Conservation (phyloP, 768 basidiomycete species). For the Naganishia friedmannii region DNA sequence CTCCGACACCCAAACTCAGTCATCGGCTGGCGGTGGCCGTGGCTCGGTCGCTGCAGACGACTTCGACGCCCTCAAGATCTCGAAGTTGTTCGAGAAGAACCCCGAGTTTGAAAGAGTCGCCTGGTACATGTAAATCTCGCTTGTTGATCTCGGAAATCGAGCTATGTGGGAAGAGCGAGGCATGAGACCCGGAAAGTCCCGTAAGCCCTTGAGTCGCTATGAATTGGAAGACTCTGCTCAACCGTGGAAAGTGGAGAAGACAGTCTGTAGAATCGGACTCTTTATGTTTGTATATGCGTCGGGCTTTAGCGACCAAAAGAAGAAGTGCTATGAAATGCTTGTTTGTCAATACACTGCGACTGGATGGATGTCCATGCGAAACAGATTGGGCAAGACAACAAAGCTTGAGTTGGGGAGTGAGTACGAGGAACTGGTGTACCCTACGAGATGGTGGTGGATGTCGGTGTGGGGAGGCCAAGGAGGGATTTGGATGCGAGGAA, state of each 20-base stretch:
- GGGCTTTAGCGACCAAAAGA: too few relatives aligned
- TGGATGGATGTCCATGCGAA: too few relatives aligned
- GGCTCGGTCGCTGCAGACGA: constrained; percentile 6
- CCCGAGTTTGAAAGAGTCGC: constrained; percentile 32
- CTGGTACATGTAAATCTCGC: constrained; percentile 19
- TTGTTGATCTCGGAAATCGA: neutral
- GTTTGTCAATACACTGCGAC: too few relatives aligned
- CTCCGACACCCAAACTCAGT: constrained; percentile 22
- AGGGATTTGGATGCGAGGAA: constrained; percentile 26
- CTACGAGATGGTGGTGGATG: constrained; percentile 19
- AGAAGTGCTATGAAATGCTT: neutral
- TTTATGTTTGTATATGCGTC: too few relatives aligned
- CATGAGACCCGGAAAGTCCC: neutral
- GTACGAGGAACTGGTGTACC: constrained; percentile 19
- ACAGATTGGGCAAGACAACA: too few relatives aligned
- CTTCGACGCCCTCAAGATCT: constrained; percentile 45
- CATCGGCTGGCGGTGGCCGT: constrained; percentile 21
- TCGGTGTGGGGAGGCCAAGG: constrained; percentile 18
- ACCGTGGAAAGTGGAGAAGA: too few relatives aligned
- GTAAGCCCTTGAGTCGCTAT: neutral
- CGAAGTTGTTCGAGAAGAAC: constrained; percentile 42
- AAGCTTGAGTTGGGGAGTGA: constrained; percentile 23
- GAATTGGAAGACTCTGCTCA: neutral
- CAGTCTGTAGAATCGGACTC: too few relatives aligned
- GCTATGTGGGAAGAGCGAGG: neutral